A percentile compares a stretch with the other conserved stretches of the same genome.
These are phyloP conservation scores for Penicillium aurantiogriseum DNA, from an alignment of 2,329 filamentous ascomycete genomes.

Conservation along the genomic window DNA sequence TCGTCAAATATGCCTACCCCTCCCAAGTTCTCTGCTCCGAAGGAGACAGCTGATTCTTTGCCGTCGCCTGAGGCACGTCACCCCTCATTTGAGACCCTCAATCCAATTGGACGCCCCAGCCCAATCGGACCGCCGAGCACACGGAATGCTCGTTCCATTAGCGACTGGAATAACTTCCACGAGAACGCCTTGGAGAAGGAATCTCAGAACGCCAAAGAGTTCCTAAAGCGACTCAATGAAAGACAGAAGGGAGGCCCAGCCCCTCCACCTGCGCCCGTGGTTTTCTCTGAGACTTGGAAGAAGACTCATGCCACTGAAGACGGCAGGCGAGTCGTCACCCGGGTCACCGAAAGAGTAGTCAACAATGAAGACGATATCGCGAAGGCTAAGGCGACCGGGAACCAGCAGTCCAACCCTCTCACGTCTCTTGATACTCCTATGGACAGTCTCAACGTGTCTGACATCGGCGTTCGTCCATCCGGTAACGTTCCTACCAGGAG, in stretches of 20 bases:
- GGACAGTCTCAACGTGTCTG: background rate
- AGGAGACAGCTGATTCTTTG: constrained; percentile 39
- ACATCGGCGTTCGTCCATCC: constrained; percentile 25
- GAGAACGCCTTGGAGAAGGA: constrained; percentile 41
- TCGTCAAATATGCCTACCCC: constrained; percentile 38
- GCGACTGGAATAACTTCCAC: constrained; percentile 49
- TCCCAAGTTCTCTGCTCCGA: constrained; percentile 33
- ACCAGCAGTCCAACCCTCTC: constrained; percentile 33
- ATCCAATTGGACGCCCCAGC: constrained; percentile 43
- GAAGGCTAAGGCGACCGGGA: background rate
- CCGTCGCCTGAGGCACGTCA: constrained; percentile 42
- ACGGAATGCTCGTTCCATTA: constrained; percentile 30
- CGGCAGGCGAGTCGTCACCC: constrained; percentile 40
- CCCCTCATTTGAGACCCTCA: constrained; percentile 39
- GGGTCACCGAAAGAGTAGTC: constrained; percentile 31
- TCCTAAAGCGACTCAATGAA: constrained; percentile 41
- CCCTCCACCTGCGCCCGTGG: constrained; percentile 32
- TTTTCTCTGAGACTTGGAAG: constrained; percentile 49
- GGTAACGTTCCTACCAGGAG: constrained; percentile 41
- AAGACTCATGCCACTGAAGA: constrained; percentile 46
- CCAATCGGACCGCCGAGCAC: constrained; percentile 48
- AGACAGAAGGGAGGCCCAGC: constrained; percentile 23
- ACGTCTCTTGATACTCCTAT: constrained; percentile 35
- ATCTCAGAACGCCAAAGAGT: constrained; percentile 41
- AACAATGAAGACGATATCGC: constrained; percentile 6